Evolutionary conservation across 345 rosid species (phyloP), one percentile per base, ranked within the genome.

Genomic region (Camelina hispida): DNA sequence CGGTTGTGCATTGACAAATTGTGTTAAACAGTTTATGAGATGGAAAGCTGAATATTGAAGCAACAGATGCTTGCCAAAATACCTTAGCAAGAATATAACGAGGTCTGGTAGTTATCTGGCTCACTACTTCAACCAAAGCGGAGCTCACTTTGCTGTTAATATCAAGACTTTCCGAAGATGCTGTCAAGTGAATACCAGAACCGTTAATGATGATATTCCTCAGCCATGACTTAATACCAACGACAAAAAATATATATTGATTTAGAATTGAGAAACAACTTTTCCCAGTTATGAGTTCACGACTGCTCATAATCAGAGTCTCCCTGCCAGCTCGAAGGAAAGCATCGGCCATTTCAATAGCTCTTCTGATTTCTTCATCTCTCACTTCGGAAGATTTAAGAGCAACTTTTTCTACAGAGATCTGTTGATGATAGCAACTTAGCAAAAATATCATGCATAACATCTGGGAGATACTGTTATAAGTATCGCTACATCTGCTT

Each of bases 21-120:
- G 59, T 62, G 57, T 34, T 28, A 75, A 3, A 11, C 62, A 62
- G 18, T 15, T 43, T 43, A 9, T 23, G 15, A 70, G 50, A 44
- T 37, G 34, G 64, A 20, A 46, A 63, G 25, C 71, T 69, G 64
- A 62, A 76, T 20, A 37, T 55, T 55, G 15, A 62, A 71, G 54
- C 53, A 71, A 69, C 14, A 70, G 62, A 57, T 18, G 57, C 32
- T 17, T 22, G 17, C 53, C 53, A 42, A 72, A 55, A 34, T 82
- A 93, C 98, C 98, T 94, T 94, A 50, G 98, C 98, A 62, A 93
- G 94, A 76, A 94, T 91, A 77, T 91, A 94, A 51, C 98, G 94
- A 66, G 98, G 98, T 79, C 95, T 85, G 40, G 88, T 84, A 23
- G 82, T 82, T 80, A 94, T 88, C 77, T 82, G 81, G 79, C 86